Base-by-base conservation (phyloP, 2,329 filamentous ascomycete genomes). In the Paecilomyces variotii region DNA sequence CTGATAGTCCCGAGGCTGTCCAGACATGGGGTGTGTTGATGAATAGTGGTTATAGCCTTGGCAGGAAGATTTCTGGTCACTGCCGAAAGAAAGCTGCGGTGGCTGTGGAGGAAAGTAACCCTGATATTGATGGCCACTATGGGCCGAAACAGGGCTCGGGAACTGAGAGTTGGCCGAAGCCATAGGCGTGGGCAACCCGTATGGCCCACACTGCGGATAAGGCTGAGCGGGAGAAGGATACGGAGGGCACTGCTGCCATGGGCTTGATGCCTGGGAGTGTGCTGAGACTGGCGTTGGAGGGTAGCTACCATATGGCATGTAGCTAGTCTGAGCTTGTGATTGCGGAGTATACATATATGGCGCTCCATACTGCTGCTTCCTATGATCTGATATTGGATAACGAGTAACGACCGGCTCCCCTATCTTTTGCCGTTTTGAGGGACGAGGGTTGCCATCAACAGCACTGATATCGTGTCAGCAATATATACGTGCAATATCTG, bases 341-440 rank as follows among this genome's bases (percentile, higher is more conserved):
- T 62, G 57, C 14, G 62, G 57, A 53, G 60, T 59, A 61, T 64
- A 65, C 4, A 62, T 61, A 55, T 57, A 55, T 53, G 65, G 61
- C 56, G 62, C 57, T 26, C 53, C 50, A 45, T 45, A 19, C 27
- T 57, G 63, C 19, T 64, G 63, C 11, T 60, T 63, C 50, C 62
- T 59, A 56, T 64, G 61, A 19, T 64, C 65, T 54, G 62, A 60
- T 25, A 53, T 55, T 59, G 57, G 58, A 63, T 63, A 64, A 56
- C 53, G 62, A 24, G 58, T 64, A 56, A 61, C 61, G 32, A 62
- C 60, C 59, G 66, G 63, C 28, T 57, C 59, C 34, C 62, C 65
- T n/a, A 62, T 64, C 58, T 65, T 69, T 53, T 68, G 67, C 45
- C 69, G 62, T 57, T 71, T 71, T 14, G 60, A 59, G 24, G 67